Percentiles rank a stretch among this genome's conserved stretches.
These are phyloP conservation scores for Candida pseudofarinosa DNA, from an alignment of 805 yeast species.

Conservation along the genomic window DNA sequence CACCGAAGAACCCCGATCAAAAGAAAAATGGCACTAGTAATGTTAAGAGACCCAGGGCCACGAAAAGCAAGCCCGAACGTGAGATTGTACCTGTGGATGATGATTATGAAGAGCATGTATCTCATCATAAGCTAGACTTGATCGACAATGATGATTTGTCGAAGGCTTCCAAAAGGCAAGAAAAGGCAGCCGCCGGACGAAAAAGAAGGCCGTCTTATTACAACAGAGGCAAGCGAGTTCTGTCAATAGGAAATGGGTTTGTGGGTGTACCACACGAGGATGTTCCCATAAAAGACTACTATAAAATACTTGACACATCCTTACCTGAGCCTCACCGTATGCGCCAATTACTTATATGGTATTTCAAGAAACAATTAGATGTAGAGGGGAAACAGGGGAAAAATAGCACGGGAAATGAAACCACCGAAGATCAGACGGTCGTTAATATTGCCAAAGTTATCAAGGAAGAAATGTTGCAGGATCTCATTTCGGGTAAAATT, in stretches of 20 bases:
- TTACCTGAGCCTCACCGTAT: conserved; percentile 71
- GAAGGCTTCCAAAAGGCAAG: background rate
- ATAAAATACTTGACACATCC: conserved; percentile 56
- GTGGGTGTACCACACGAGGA: conserved; percentile 63
- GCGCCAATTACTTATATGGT: conserved; percentile 69
- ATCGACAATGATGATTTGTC: conserved; percentile 7
- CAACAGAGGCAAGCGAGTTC: conserved; percentile 66
- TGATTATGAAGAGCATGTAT: conserved; percentile 24
- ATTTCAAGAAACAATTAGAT: conserved; percentile 48
- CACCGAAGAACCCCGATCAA: background rate
- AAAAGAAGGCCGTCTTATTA: conserved; percentile 49
- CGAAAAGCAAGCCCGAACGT: background rate
- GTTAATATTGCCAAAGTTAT: conserved; percentile 57
- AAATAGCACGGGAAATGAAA: conserved; percentile 16
- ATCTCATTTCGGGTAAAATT: conserved; percentile 55
- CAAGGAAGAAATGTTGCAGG: conserved; percentile 57
- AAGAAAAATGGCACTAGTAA: background rate
- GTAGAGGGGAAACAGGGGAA: conserved; percentile 17
- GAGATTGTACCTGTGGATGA: conserved; percentile 14
- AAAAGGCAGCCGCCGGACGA: conserved; percentile 3
- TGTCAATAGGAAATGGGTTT: conserved; percentile 72
- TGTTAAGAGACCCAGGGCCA: conserved; percentile 1
- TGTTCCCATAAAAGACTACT: conserved; percentile 50
- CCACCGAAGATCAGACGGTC: conserved; percentile 39
- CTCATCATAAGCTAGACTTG: conserved; percentile 23